phyloP scores from a whole-genome alignment of 345 rosid genomes.

The Rhodomyrtus tomentosa region DNA sequence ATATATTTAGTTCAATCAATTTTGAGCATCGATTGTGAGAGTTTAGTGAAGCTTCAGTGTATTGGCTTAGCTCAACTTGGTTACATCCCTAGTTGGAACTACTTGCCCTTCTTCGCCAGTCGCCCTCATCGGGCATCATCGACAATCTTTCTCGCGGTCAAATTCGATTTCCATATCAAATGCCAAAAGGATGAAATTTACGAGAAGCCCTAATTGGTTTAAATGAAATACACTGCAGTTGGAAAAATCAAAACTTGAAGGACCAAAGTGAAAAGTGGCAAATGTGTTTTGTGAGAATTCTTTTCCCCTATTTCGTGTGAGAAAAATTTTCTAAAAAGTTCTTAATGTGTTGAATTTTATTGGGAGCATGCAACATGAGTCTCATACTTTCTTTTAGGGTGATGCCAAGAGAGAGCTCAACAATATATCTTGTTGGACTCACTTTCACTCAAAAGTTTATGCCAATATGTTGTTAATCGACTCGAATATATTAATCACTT shows the following conservation, averaged over 20 bases:
- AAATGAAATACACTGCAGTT: not conserved
- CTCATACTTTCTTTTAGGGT: too few relatives aligned
- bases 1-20: not conserved
- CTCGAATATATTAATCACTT: too few relatives aligned
- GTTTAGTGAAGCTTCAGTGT: not conserved
- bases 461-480: too few relatives aligned
- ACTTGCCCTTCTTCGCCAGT: not conserved
- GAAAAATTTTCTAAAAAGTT: too few relatives aligned
- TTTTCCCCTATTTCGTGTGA: too few relatives aligned
- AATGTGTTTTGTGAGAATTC: too few relatives aligned
- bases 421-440: too few relatives aligned
- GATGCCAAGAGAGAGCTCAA: too few relatives aligned
- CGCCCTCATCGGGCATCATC: not conserved
- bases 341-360: too few relatives aligned
- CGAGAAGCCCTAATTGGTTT: not conserved
- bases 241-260: not conserved
- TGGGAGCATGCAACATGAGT: fast-evolving
- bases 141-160: not conserved
- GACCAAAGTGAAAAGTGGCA: not conserved
- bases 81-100: not conserved
- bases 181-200: not conserved
- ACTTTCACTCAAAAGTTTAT: too few relatives aligned
- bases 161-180: not conserved
- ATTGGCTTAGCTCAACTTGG: not conserved
- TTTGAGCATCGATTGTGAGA: not conserved